phyloP scores from a whole-genome alignment of 495 filamentous ascomycete genomes.

The Daldinia grandis region DNA sequence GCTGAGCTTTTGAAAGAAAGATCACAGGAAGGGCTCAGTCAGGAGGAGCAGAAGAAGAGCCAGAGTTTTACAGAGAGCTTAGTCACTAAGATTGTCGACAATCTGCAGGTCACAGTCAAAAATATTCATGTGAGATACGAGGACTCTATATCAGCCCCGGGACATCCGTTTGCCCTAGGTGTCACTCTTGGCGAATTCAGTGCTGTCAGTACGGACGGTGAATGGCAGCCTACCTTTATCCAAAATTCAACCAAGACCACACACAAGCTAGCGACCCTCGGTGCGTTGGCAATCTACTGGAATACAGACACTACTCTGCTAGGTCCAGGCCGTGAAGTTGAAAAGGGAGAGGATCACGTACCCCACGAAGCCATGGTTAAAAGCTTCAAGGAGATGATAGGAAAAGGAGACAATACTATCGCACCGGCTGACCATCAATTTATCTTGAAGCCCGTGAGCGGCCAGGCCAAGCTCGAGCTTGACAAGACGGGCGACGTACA shows the following conservation, averaged over 20 bases:
- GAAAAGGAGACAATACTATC: conserved; percentile 63
- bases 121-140: conserved; percentile 98
- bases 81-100: conserved; percentile 95
- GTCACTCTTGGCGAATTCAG: conserved; percentile 94
- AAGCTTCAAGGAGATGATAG: conserved; percentile 79
- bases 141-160: conserved; percentile 93
- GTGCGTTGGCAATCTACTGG: conserved; percentile 93
- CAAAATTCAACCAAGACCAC: conserved; percentile 82
- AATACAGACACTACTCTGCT: conserved; percentile 89
- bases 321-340: conserved; percentile 76
- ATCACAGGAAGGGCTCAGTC: conserved; percentile 89
- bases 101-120: conserved; percentile 95
- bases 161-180: conserved; percentile 93
- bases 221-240: conserved; percentile 95
- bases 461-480: conserved; percentile 88
- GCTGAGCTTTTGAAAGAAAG: conserved; percentile 92
- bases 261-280: conserved; percentile 90
- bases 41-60: conserved; percentile 92
- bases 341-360: conserved; percentile 55
- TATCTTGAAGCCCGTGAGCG: conserved; percentile 93
- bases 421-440: conserved; percentile 75
- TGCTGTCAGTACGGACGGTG: conserved; percentile 90
- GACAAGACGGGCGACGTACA: conserved; percentile 87
- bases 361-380: conserved; percentile 76
- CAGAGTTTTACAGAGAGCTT: conserved; percentile 96